A percentile compares a stretch with the other conserved stretches of the same genome.
Conservation (phyloP, 805 yeast species). For the Lachancea quebecensis region DNA sequence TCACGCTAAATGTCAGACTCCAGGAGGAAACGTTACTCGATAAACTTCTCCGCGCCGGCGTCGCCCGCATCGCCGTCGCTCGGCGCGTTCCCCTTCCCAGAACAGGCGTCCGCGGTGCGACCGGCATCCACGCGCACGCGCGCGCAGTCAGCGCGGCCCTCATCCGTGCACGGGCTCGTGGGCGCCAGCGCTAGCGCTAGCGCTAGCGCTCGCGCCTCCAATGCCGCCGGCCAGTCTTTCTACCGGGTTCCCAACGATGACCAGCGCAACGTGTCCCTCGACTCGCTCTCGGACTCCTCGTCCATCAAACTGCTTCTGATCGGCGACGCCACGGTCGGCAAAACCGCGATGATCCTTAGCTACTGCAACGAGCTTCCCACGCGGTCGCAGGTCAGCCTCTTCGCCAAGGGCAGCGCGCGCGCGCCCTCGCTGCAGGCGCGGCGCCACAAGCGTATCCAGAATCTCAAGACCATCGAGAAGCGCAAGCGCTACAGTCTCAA, state of each 20-base stretch:
- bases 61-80: constrained; percentile 9
- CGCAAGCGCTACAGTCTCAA: constrained; percentile 29
- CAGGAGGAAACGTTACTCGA: constrained; percentile 8
- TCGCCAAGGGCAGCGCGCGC: constrained; percentile 2
- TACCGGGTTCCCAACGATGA: constrained; percentile 8
- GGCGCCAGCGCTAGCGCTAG: too few species aligned
- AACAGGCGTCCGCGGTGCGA: background rate
- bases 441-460: constrained; percentile 3
- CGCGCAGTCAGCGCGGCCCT: constrained; percentile 3
- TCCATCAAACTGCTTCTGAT: constrained; percentile 35
- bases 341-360: constrained; percentile 39
- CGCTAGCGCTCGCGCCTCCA: background rate
- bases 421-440: constrained; percentile 2
- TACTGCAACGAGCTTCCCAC: constrained; percentile 36
- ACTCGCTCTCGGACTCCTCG: constrained; percentile 13
- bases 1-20: constrained; percentile 2
- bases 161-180: constrained; percentile 3
- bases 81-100: constrained; percentile 2
- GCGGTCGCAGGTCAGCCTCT: constrained; percentile 6
- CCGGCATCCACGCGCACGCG: constrained; percentile 2
- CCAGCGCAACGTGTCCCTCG: constrained; percentile 7
- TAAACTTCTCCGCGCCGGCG: constrained; percentile 11
- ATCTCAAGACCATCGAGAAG: constrained; percentile 14
- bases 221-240: constrained; percentile 4
- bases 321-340: constrained; percentile 45